Base-by-base conservation (phyloP, 176 grass and related monocot species). In the Phoenix dactylifera region DNA sequence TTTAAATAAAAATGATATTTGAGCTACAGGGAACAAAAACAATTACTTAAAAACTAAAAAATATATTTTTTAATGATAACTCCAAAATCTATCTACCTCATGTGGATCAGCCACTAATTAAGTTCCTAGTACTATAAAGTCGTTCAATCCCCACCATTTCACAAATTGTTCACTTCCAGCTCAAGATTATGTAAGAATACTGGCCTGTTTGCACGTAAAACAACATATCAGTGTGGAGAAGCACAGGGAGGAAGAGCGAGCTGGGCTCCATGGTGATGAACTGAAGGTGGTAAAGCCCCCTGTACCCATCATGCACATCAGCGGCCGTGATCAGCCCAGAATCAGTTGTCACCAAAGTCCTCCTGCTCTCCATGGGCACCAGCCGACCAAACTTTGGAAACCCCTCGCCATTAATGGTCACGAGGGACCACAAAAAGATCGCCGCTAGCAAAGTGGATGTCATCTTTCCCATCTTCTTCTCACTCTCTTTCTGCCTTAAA, bases 201-300 rank as follows among this genome's bases (percentile, higher is more conserved):
- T 20, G 20, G 20, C 93, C 93, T 67, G 87, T 85, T 59, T 81
- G 78, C 26, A 98, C 84, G 62, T 88, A 98, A 69, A 98, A 92
- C 19, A 85, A 65, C 76, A 88, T 88, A 72, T 98, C 84, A 7
- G 81, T 66, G 24, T 85, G 93, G 19, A 92, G 81, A 44, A 85
- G 81, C 55, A 98, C 84, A 16, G 87, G 87, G 12, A 92, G 76
- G 44, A 98, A 92, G 51, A 92, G 73, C 25, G 93, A 73, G 49
- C 66, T 62, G 25, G 93, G 84, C 5, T 91, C 84, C 93, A 98
- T 80, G 53, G 81, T 78, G 58, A 98, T 92, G 72, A 92, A 92
- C 73, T 92, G 84, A 16, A 97, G 78, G 68, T 76, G 78, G 74
- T 88, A 92, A 49, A 26, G 48, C 0, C 69, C 49, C 18, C 78